Base-by-base conservation (phyloP, 345 rosid genomes). In the Erodium maritimum region DNA sequence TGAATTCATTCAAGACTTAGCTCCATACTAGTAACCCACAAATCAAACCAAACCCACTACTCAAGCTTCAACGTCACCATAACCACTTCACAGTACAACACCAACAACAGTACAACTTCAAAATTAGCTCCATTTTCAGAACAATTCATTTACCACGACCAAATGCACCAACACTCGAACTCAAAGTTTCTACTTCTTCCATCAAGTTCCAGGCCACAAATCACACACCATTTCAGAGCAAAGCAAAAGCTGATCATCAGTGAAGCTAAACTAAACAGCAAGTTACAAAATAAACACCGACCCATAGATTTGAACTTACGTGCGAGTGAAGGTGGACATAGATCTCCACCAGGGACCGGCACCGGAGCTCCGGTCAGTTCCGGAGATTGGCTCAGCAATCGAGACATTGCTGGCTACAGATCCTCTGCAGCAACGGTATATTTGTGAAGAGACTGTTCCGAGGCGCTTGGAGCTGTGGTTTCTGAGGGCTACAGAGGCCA, bases 241-340 rank as follows among this genome's bases (percentile, higher is more conserved):
- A 11, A 37, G 11, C 18, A 19, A 19, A 18, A 54, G 20, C 20
- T 20, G 56, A 54, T n/a, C 4, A 21, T 9, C 24, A 37, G 46
- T 37, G 46, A 37, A 37, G 10, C 46, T 7, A 5, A 37, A 12
- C 4, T 12, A 1, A 6, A 37, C 46, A 5, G 46, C 4, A 37
- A 37, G 4, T n/a, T n/a, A n/a, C 3, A 25, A 25, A 25, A 25
- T 25, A 56, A 17, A 56, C 46, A 34, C n/a, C n/a, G n/a, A n/a
- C n/a, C n/a, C 16, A 0, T 20, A 50, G 48, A 11, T 20, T 20
- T 16, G 1, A 60, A 62, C 79, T 67, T 45, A 89, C 96, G 73
- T 89, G 67, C 96, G 76, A 56, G 91, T 82, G 74, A 89, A 89
- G 55, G 96, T 89, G 25, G 88, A 91, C 96, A 89, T 84, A 70